These are phyloP conservation scores for Endocalyx cinctus DNA, from an alignment of 2,329 filamentous ascomycete species.

Conservation along the genomic window DNA sequence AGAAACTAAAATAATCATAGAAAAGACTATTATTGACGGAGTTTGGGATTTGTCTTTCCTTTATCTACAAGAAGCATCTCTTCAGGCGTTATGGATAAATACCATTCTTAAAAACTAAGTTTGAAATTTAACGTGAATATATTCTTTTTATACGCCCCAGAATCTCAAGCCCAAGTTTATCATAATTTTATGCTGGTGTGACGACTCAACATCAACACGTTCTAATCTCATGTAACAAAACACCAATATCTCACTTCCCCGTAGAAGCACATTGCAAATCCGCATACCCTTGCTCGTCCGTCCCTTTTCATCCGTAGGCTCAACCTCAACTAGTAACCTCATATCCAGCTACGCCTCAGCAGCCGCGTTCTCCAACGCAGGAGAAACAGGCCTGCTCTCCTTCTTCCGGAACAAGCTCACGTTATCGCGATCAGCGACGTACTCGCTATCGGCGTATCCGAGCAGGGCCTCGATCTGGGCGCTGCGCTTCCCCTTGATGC, in stretches of 20 bases:
- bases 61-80: conserved; percentile 6
- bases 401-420: conserved; percentile 64
- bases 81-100: no score
- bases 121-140: no score
- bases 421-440: conserved; percentile 84
- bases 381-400: conserved; percentile 51
- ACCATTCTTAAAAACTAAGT: no score
- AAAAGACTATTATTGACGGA: conserved; percentile 13
- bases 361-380: conserved; percentile 26
- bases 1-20: neutral
- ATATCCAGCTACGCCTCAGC: conserved; percentile 15
- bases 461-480: conserved; percentile 73
- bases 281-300: no score
- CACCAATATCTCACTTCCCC: no score
- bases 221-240: no score
- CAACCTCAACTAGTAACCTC: conserved; percentile 11
- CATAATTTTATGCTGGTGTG: no score
- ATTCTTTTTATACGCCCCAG: no score
- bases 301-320: no score
- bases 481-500: conserved; percentile 82
- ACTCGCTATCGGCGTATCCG: conserved; percentile 92
- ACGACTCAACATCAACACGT: no score
- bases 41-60: conserved; percentile 14
- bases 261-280: no score
- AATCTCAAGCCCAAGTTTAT: no score